Evolutionary conservation across 2,329 filamentous ascomycete species (phyloP).

Genomic region (Aspergillaceae sp.): DNA sequence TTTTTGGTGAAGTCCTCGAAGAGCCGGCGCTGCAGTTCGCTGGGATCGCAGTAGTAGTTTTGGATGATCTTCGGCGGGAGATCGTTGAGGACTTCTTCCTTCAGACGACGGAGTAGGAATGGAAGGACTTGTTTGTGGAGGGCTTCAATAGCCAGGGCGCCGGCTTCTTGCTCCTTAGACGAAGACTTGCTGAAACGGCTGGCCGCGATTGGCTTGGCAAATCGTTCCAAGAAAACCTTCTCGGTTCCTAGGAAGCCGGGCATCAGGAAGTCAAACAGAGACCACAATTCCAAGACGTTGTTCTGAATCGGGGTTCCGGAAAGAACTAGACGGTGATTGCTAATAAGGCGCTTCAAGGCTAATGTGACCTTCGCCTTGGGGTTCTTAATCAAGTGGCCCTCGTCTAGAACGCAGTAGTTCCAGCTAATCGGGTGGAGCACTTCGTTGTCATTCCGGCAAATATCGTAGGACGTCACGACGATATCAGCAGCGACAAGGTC

Average conservation of each 20-base stretch:
- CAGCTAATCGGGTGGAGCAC: constrained; percentile 73
- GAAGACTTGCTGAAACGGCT: constrained; percentile 95
- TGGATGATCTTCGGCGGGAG: constrained; percentile 96
- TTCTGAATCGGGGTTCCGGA: constrained; percentile 98
- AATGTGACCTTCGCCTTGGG: constrained; percentile 92
- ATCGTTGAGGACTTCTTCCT: constrained; percentile 95
- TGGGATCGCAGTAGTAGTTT: constrained; percentile 98
- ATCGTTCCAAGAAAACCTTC: constrained; percentile 92
- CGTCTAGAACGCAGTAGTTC: constrained; percentile 96
- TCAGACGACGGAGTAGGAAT: constrained; percentile 89
- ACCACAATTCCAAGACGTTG: constrained; percentile 95
- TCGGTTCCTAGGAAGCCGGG: constrained; percentile 93
- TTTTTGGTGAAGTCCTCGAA: constrained; percentile 96
- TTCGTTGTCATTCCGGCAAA: constrained; percentile 92
- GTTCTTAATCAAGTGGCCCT: constrained; percentile 98
- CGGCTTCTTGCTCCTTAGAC: constrained; percentile 95
- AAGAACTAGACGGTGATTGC: constrained; percentile 90
- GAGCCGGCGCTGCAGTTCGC: constrained; percentile 84
- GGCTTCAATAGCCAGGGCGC: constrained; percentile 93
- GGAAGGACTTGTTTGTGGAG: constrained; percentile 96
- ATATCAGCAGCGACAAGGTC: constrained; percentile 73
- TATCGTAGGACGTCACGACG: constrained; percentile 95
- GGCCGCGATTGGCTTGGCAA: constrained; percentile 88
- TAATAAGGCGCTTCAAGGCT: constrained; percentile 79
- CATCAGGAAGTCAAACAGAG: constrained; percentile 97